These are phyloP conservation scores for Blastosporella zonata DNA, from an alignment of 1,284 basidiomycete genomes.

Conservation along the genomic window DNA sequence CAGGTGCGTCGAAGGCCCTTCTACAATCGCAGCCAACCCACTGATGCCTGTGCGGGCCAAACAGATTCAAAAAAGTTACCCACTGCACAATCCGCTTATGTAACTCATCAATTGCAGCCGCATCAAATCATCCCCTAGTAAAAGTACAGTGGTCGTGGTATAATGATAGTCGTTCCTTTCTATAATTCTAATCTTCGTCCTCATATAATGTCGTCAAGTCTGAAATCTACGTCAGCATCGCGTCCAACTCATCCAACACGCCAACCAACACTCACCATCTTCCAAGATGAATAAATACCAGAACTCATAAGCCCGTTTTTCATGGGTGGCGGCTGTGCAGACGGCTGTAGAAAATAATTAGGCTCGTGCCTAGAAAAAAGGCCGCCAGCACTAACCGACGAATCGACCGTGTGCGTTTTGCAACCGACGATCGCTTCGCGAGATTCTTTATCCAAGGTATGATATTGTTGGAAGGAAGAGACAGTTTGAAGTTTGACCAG, in stretches of 20 bases:
- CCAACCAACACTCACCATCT: neutral
- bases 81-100: slow-evolving; percentile 13
- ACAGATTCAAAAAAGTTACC: slow-evolving; percentile 9
- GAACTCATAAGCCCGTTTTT: neutral
- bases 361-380: neutral
- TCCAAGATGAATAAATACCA: slow-evolving; percentile 7
- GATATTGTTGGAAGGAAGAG: neutral
- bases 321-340: slow-evolving; percentile 16
- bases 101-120: slow-evolving; percentile 9
- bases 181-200: slow-evolving; percentile 1
- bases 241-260: neutral
- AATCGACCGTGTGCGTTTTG: slow-evolving; percentile 14
- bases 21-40: slow-evolving; percentile 16
- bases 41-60: slow-evolving; percentile 14
- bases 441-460: slow-evolving; percentile 8
- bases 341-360: slow-evolving; percentile 4
- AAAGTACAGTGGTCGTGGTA: slow-evolving; percentile 1
- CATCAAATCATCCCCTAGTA: neutral
- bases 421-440: slow-evolving; percentile 1
- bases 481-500: neutral
- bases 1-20: slow-evolving; percentile 11
- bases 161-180: neutral
- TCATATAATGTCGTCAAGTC: neutral
- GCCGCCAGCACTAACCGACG: slow-evolving; percentile 7
- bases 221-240: neutral